Percentiles rank a stretch among this genome's conserved stretches.
Evolutionary conservation across 1,284 basidiomycete genomes (phyloP).

Genomic region (Phellinidium pouzarii): DNA sequence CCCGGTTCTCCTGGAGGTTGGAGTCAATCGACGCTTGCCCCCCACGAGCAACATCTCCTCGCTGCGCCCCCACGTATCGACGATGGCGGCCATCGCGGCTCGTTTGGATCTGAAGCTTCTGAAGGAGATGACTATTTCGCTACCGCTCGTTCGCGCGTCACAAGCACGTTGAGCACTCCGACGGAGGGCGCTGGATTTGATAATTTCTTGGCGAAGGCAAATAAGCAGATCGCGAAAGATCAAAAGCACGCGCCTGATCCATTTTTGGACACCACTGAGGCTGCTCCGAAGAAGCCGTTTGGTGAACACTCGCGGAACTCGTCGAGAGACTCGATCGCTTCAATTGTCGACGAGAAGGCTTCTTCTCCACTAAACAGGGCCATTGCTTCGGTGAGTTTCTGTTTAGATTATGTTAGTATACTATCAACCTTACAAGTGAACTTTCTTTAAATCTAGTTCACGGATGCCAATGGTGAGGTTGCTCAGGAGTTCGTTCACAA

Average conservation of each 20-base stretch:
- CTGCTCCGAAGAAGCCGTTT: slow-evolving; percentile 65
- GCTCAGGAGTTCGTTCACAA: slow-evolving; percentile 85
- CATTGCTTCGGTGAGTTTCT: slow-evolving; percentile 64
- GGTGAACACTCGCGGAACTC: slow-evolving; percentile 72
- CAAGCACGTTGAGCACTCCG: slow-evolving; percentile 19
- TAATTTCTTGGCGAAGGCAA: slow-evolving; percentile 80
- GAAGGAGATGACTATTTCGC: slow-evolving; percentile 58
- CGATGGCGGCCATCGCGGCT: slow-evolving; percentile 34
- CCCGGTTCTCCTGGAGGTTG: slow-evolving; percentile 49
- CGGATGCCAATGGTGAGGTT: slow-evolving; percentile 86
- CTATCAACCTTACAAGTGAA: slow-evolving; percentile 1
- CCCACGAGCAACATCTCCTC: slow-evolving; percentile 30
- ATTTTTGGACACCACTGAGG: slow-evolving; percentile 57
- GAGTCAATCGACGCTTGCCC: slow-evolving; percentile 46
- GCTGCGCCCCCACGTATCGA: slow-evolving; percentile 24
- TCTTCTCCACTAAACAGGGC: slow-evolving; percentile 90
- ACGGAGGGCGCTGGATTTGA: slow-evolving; percentile 45
- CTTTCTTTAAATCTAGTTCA: slow-evolving; percentile 53
- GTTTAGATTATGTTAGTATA: slow-evolving; percentile 7
- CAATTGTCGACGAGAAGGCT: slow-evolving; percentile 83
- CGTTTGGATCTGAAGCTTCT: slow-evolving; percentile 42
- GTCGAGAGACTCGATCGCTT: slow-evolving; percentile 82
- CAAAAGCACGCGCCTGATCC: slow-evolving; percentile 74
- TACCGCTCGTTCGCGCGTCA: slow-evolving; percentile 12
- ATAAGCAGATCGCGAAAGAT: slow-evolving; percentile 73